Base-by-base conservation (phyloP, 352 stramenopile species). In the Pythium chondricola region DNA sequence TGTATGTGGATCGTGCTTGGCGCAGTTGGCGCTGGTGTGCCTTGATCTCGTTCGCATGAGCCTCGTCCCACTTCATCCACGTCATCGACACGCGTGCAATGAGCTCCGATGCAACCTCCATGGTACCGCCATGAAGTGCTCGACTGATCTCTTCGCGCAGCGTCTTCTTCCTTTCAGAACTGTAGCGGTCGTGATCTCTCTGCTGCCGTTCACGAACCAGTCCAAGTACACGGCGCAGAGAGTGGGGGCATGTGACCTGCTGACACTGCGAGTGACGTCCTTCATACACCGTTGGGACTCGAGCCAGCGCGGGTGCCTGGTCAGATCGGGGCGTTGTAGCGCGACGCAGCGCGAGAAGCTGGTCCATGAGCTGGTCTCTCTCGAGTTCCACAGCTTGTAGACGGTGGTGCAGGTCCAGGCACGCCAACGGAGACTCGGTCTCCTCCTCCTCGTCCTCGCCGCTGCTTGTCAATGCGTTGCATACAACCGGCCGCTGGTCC, bases 31-130 rank as follows among this genome's bases (percentile, higher is more conserved):
- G n/a, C n/a, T n/a, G n/a, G n/a, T n/a, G n/a, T n/a, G n/a, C 6
- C 14, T 35, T 18, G 6, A 56, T 29, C 11, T 61, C 46, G 13
- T 43, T 17, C 2, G 48, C 37, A 8, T 52, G 53, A 5, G n/a
- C 11, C 10, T 13, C 4, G 16, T 61, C 46, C 53, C 53, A 61
- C 4, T 26, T 9, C 36, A 61, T 55, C 45, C 53, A 61, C n/a
- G 46, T 22, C 0, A 2, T 26, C 4, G 22, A 29, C 9, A 61
- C 33, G 0, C 17, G 32, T 9, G 39, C 40, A 16, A 56, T 17
- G 0, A 61, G 6, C 5, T 21, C 9, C n/a, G 32, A 10, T 10
- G 16, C 16, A 14, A 46, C 17, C 8, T 37, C 38, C 1, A 33
- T 14, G n/a, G 7, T 44, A 16, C 29, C 11, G 24, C 39, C 30